phyloP scores from a whole-genome alignment of 192 early-diverging fungal species.

The Linnemannia zychae region DNA sequence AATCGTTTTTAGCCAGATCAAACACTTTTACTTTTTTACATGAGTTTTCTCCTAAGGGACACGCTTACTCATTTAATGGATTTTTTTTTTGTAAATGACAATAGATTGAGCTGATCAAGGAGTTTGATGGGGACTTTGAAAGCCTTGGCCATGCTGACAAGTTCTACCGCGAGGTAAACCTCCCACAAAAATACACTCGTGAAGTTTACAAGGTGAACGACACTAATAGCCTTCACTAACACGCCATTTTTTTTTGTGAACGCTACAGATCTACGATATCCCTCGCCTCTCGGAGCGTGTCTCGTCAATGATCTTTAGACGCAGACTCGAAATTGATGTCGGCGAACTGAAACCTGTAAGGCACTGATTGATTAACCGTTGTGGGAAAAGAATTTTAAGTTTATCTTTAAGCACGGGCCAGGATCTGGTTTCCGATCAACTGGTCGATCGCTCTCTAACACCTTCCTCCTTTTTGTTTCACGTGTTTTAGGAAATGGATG shows the following conservation, averaged over 20 bases:
- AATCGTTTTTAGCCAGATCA: background rate
- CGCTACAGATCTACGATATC: constrained; percentile 63
- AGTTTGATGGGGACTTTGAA: constrained; percentile 62
- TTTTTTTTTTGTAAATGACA: background rate
- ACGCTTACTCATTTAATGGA: background rate
- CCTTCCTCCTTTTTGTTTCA: background rate
- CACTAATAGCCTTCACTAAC: background rate
- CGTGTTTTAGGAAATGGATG: constrained; percentile 61
- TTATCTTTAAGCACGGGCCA: no score
- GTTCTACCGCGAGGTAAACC: constrained; percentile 61
- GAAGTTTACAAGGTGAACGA: no score
- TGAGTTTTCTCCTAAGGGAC: background rate
- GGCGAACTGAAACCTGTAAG: constrained; percentile 62
- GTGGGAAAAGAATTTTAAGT: background rate
- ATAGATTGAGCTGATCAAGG: constrained; percentile 64
- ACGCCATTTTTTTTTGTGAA: background rate
- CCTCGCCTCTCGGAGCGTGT: constrained; percentile 66
- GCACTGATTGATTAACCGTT: background rate
- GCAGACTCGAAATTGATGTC: constrained; percentile 64
- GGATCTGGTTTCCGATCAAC: no score
- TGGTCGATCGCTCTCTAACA: background rate
- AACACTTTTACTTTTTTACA: background rate
- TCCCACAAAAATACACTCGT: background rate
- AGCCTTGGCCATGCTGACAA: constrained; percentile 69
- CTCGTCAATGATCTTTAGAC: constrained; percentile 66